Conservation (phyloP, 768 basidiomycete genomes). For the Boletus insuetus region DNA sequence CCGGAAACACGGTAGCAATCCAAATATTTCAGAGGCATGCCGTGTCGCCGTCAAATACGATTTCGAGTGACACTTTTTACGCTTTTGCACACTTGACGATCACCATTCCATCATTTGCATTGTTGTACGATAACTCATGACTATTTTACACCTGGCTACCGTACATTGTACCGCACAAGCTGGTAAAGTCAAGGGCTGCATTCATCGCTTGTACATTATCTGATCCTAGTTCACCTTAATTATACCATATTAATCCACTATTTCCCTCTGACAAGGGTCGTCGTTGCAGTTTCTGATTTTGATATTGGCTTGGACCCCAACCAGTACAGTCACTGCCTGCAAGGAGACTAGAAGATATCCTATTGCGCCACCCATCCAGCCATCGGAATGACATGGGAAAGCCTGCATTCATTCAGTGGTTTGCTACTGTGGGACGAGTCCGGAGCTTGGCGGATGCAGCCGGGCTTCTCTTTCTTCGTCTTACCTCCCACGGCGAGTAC, state of each 20-base stretch:
- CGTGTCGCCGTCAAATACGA: constrained; percentile 71
- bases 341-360: no score
- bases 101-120: constrained; percentile 22
- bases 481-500: constrained; percentile 16
- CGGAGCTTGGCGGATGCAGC: constrained; percentile 2
- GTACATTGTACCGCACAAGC: constrained; percentile 23
- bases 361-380: not conserved
- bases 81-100: constrained; percentile 10
- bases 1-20: constrained; percentile 55
- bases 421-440: no score
- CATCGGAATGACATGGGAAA: constrained; percentile 10
- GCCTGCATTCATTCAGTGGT: not conserved
- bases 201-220: constrained; percentile 28
- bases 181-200: constrained; percentile 16
- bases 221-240: constrained; percentile 28
- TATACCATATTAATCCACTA: constrained; percentile 35
- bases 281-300: no score
- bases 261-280: not conserved
- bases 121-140: constrained; percentile 30
- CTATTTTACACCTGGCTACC: constrained; percentile 26
- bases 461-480: not conserved
- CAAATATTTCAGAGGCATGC: constrained; percentile 64
- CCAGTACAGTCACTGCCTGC: no score
- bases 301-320: no score
- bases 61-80: constrained; percentile 47